phyloP scores from a whole-genome alignment of 1,139 yeast genomes.

The Blastobotrys proliferans region DNA sequence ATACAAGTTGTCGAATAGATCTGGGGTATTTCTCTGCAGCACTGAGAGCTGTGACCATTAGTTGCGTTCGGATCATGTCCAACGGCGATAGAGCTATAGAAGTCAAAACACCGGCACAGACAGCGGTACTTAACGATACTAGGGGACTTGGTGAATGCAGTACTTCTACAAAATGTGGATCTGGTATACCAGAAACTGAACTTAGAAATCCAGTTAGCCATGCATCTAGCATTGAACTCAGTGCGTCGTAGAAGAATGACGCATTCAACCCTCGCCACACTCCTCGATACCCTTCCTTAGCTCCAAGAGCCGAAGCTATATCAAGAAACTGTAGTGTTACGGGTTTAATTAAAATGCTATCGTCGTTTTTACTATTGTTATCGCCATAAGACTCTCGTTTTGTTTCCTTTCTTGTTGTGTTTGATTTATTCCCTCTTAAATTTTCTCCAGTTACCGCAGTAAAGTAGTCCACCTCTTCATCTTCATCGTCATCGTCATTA shows the following conservation, averaged over 20 bases:
- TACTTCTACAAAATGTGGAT: constrained; percentile 80
- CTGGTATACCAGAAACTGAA: constrained; percentile 81
- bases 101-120: constrained; percentile 68
- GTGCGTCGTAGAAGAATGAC: constrained; percentile 70
- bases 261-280: constrained; percentile 86
- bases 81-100: constrained; percentile 78
- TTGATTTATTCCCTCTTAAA: constrained; percentile 3
- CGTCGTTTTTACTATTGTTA: background rate
- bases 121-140: constrained; percentile 60
- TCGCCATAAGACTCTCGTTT: constrained; percentile 15
- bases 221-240: constrained; percentile 76
- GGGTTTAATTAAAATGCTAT: background rate
- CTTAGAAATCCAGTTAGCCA: constrained; percentile 89
- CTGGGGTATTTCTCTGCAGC: constrained; percentile 30
- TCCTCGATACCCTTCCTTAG: constrained; percentile 80
- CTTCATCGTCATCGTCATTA: constrained; percentile 20
- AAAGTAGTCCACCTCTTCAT: constrained; percentile 47
- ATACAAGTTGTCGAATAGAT: constrained; percentile 37
- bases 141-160: constrained; percentile 77
- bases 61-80: constrained; percentile 71
- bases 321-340: constrained; percentile 65
- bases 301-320: constrained; percentile 61
- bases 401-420: constrained; percentile 10
- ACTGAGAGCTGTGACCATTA: constrained; percentile 58
- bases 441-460: constrained; percentile 34